These are phyloP conservation scores for Phytophthora foliorum DNA, from an alignment of 352 stramenopile species.

Conservation along the genomic window DNA sequence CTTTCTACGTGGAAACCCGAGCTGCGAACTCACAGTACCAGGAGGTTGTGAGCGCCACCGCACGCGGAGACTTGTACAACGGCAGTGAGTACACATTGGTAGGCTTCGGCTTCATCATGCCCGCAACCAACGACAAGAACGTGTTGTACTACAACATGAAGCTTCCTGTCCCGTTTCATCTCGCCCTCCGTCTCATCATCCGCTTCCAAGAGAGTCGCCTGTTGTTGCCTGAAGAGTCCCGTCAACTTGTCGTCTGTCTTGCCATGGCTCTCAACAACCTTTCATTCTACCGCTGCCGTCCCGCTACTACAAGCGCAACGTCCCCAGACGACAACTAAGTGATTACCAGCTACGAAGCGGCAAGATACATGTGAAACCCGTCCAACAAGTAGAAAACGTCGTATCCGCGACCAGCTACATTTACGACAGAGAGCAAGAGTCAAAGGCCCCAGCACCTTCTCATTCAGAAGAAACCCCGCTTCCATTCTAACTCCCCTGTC, in stretches of 20 bases:
- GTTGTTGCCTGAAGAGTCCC: slow-evolving; percentile 57
- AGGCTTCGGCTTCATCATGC: slow-evolving; percentile 65
- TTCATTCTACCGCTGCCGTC: slow-evolving; percentile 61
- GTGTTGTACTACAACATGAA: slow-evolving; percentile 68
- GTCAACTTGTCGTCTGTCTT: slow-evolving; percentile 60
- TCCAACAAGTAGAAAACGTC: neutral
- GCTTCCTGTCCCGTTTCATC: slow-evolving; percentile 61
- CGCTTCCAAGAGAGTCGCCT: slow-evolving; percentile 71
- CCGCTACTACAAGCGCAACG: neutral
- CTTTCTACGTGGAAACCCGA: slow-evolving; percentile 43
- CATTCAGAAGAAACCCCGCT: too few relatives aligned
- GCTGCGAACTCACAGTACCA: slow-evolving; percentile 43
- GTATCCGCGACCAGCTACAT: slow-evolving; percentile 17
- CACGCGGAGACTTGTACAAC: slow-evolving; percentile 50
- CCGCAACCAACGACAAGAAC: slow-evolving; percentile 63
- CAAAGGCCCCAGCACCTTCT: neutral
- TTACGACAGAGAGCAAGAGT: slow-evolving; percentile 17
- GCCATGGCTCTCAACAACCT: slow-evolving; percentile 58
- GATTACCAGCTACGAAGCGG: too few relatives aligned
- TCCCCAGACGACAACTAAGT: neutral
- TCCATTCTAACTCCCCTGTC: too few relatives aligned
- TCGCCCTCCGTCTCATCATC: slow-evolving; percentile 58
- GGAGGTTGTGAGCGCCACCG: slow-evolving; percentile 47
- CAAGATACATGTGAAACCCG: too few relatives aligned
- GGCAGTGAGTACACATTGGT: slow-evolving; percentile 64